Conservation (phyloP, 768 basidiomycete species). For the Cubamyces lactineus region DNA sequence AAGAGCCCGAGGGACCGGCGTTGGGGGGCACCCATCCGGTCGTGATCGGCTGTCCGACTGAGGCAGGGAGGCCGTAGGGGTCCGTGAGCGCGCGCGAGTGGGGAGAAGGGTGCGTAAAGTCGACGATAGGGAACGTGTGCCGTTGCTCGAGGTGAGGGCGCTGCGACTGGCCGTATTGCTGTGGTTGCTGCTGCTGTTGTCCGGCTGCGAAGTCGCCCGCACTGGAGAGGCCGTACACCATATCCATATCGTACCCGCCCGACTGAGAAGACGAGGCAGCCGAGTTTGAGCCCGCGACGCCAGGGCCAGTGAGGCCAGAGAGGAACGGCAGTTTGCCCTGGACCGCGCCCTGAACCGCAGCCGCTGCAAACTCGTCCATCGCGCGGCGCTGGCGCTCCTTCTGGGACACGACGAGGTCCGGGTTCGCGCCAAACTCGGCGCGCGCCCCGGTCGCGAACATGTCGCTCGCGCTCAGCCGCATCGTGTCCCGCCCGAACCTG, state of each 20-base stretch:
- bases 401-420: conserved; percentile 33
- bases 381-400: conserved; percentile 39
- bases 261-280: not conserved
- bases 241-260: too few relatives aligned
- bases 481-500: conserved; percentile 37
- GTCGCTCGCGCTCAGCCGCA: conserved; percentile 58
- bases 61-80: conserved; percentile 21
- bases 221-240: too few relatives aligned
- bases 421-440: conserved; percentile 49
- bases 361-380: conserved; percentile 23
- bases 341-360: not conserved
- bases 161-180: conserved; percentile 10
- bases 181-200: conserved; percentile 7
- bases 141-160: conserved; percentile 26
- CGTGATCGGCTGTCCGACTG: conserved; percentile 12
- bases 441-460: conserved; percentile 67
- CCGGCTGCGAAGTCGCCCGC: conserved; percentile 8
- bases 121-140: conserved; percentile 29
- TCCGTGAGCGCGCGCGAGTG: conserved; percentile 26
- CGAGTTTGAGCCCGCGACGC: conserved; percentile 8
- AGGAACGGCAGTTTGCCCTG: conserved; percentile 6
- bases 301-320: conserved; percentile 19
- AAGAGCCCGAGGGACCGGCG: not conserved
- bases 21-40: conserved; percentile 8
- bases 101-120: conserved; percentile 20